Evolutionary conservation across 192 early-diverging fungal genomes (phyloP), one percentile per base, ranked within the genome.

Genomic region (Coemansia javaensis): DNA sequence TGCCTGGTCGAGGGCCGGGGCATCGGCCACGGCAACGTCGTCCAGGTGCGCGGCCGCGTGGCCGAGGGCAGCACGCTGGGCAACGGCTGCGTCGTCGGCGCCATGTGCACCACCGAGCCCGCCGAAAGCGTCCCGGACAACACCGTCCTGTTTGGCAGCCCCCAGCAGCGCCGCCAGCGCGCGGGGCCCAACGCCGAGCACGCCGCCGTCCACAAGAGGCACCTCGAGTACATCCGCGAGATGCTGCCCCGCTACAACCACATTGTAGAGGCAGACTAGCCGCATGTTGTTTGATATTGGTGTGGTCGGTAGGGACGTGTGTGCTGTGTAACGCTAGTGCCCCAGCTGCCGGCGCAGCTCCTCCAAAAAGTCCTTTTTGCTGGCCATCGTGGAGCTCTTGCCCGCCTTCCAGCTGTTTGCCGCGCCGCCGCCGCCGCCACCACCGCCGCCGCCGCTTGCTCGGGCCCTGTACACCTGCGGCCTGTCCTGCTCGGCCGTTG

Each of bases 161-260:
- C 63, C 25, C 63, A 63, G 52, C 37, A 52, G 7, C 48, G 56
- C 41, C 63, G 63, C 24, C 57, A 34, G 5, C 38, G 71, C 34
- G 35, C 43, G 0, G 71, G 62, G 21, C 33, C 34, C 15, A 56
- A 61, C 21, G 37, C 50, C 1, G 60, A 67, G 27, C 49, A 75
- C 17, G 18, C 49, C 9, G 36, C 49, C 5, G 40, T 40, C 3
- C 71, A 75, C 36, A 53, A 37, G 21, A 66, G 66, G 39, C 71
- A 75, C 36, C 32, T 75, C 17, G 56, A 75, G 44, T 75, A 75
- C 18, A 63, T 75, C 31, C 60, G 63, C 18, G 71, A 75, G 41
- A 75, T 75, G 71, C 37, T 75, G 17, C 71, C 71, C 11, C 63
- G 71, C 23, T 75, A 75, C 50, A 75, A 75, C 56, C 64, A 67